Evolutionary conservation across 129 eudicot genomes (phyloP), one percentile per base, ranked within the genome.

Genomic region (Oenanthe sinensis): DNA sequence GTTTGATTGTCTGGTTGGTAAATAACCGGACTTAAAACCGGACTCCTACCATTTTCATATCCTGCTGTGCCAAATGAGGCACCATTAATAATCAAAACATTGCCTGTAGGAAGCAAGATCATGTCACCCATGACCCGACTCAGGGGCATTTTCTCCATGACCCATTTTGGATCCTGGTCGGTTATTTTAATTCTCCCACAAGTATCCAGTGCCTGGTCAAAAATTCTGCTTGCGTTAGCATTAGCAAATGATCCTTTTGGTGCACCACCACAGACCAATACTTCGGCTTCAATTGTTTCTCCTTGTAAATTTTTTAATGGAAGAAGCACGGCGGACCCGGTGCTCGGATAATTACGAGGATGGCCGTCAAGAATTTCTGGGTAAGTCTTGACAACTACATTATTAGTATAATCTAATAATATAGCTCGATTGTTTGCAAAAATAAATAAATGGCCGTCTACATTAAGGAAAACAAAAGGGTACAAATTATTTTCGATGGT

Each of bases 321-420:
- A 17, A 93, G 92, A 52, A 93, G 84, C 65, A 88, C 96, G 4
- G 91, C 98, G 0, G 98, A 93, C n/a, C 98, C 98, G 4, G 98
- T 82, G 67, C 98, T 93, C 54, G 98, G 98, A 79, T 90, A 93
- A 77, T 79, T 85, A 52, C 98, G 81, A 45, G 98, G 97, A 79
- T 92, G 89, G 8, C 93, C 93, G n/a, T 88, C 92, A 2, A 92
- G 93, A 5, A 93, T 82, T 0, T 77, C 67, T 3, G 96, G 98
- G 78, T 85, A 93, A 20, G 83, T 90, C 54, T 78, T 82, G 76
- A 89, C 87, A 40, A 93, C 92, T 15, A 46, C 71, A 40, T 79
- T 55, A 4, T 63, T 82, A 0, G 14, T 76, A 46, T 88, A 90
- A 72, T 93, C 87, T 14, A 87, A 82, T 71, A 93, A 84, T 43